Evolutionary conservation across 225 moss, liverwort and hornwort genomes (phyloP).

Genomic region (Physcomitrium patens): DNA sequence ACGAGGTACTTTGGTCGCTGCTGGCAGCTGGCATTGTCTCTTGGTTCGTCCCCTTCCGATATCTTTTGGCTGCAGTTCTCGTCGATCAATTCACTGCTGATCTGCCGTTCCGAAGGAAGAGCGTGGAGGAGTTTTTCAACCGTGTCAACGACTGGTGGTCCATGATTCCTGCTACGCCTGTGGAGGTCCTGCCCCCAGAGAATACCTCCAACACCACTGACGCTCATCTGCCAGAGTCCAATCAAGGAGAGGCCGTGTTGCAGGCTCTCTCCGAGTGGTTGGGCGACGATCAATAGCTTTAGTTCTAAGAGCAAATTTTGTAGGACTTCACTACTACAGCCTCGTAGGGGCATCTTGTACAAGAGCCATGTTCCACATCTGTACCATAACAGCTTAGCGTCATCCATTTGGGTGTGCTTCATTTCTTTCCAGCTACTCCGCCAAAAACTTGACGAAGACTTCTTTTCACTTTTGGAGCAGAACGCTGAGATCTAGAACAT

Average conservation of each 20-base stretch:
- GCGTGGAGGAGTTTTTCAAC: constrained; percentile 62
- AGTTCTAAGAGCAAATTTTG: no score
- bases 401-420: no score
- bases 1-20: constrained; percentile 77
- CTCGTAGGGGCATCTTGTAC: no score
- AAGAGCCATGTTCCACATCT: no score
- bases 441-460: no score
- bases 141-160: constrained; percentile 81
- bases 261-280: constrained; percentile 73
- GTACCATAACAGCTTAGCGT: no score
- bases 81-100: constrained; percentile 86
- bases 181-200: constrained; percentile 69
- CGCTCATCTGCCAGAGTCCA: constrained; percentile 31
- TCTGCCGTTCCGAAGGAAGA: constrained; percentile 67
- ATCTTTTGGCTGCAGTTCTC: constrained; percentile 57
- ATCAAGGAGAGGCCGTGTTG: constrained; percentile 55
- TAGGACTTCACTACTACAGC: no score
- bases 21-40: constrained; percentile 59
- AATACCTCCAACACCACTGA: constrained; percentile 50
- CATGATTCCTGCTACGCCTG: constrained; percentile 83
- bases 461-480: no score
- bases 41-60: constrained; percentile 80
- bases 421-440: no score
- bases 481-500: no score
- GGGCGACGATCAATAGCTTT: constrained; percentile 44